Conservation (phyloP, 495 filamentous ascomycete species). For the Daldinia caldariorum region DNA sequence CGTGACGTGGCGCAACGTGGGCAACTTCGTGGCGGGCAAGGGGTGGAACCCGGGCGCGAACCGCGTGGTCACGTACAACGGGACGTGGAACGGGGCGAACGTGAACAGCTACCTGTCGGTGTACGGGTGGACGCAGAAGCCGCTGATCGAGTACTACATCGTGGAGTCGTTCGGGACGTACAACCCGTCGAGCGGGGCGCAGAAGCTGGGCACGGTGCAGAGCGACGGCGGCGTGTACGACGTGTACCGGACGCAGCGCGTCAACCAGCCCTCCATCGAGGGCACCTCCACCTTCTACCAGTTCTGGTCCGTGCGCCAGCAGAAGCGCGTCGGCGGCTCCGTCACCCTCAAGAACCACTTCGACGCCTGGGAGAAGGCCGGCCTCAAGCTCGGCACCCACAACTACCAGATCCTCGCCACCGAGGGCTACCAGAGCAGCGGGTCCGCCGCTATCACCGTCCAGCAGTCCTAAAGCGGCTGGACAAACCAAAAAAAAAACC, state of each 20-base stretch:
- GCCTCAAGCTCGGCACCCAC: constrained; percentile 63
- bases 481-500: no score
- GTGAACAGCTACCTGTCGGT: constrained; percentile 65
- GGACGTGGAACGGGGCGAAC: constrained; percentile 59
- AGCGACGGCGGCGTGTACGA: constrained; percentile 72
- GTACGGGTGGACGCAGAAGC: constrained; percentile 68
- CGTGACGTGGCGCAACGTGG: constrained; percentile 66
- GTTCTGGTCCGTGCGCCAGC: constrained; percentile 65
- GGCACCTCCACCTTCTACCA: constrained; percentile 66
- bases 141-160: constrained; percentile 71
- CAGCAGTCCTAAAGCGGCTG: constrained; percentile 32
- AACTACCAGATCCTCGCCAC: constrained; percentile 70
- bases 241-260: constrained; percentile 66
- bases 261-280: constrained; percentile 67
- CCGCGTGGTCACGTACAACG: constrained; percentile 57
- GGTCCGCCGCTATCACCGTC: constrained; percentile 54
- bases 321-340: constrained; percentile 59
- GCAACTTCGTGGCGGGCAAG: constrained; percentile 74
- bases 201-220: constrained; percentile 63
- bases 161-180: constrained; percentile 65
- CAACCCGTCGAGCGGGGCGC: constrained; percentile 62
- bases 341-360: constrained; percentile 68
- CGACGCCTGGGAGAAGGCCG: constrained; percentile 64
- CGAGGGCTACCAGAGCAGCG: constrained; percentile 63
- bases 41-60: constrained; percentile 66